These are phyloP conservation scores for Russula ochroleuca DNA, from an alignment of 768 basidiomycete genomes.

Conservation along the genomic window DNA sequence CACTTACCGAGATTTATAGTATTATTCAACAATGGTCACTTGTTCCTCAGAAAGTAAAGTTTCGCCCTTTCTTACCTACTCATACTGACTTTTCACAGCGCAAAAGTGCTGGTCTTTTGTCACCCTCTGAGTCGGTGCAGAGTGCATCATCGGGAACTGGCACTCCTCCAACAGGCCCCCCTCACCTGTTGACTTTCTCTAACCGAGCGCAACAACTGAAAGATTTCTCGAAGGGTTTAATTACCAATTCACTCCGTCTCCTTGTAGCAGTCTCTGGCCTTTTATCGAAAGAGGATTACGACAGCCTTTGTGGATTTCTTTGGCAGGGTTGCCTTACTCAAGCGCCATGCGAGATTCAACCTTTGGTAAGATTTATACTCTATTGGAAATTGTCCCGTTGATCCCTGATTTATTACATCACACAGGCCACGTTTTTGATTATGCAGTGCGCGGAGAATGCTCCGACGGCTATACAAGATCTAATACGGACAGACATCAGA, in stretches of 20 bases:
- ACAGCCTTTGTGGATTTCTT: constrained; percentile 48
- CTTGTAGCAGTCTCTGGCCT: constrained; percentile 59
- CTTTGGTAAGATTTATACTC: constrained; percentile 43
- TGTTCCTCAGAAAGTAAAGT: constrained; percentile 17
- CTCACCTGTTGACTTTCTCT: constrained; percentile 13
- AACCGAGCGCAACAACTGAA: constrained; percentile 16
- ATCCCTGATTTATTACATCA: neutral
- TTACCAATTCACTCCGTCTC: constrained; percentile 46
- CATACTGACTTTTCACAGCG: constrained; percentile 17
- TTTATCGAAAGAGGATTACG: constrained; percentile 47
- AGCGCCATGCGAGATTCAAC: constrained; percentile 38
- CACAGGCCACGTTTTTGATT: constrained; percentile 14
- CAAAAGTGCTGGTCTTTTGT: constrained; percentile 5
- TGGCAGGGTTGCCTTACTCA: constrained; percentile 53
- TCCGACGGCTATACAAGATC: neutral
- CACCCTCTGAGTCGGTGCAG: constrained; percentile 5
- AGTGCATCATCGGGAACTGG: neutral
- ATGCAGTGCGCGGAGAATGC: constrained; percentile 35
- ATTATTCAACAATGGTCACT: constrained; percentile 16
- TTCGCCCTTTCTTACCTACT: neutral
- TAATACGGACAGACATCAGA: constrained; percentile 19
- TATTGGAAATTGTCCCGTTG: neutral
- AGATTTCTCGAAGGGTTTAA: constrained; percentile 25
- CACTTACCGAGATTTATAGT: constrained; percentile 13
- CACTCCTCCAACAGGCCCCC: constrained; percentile 26